phyloP scores from a whole-genome alignment of 768 basidiomycete genomes.

The Auriculariales sp. region DNA sequence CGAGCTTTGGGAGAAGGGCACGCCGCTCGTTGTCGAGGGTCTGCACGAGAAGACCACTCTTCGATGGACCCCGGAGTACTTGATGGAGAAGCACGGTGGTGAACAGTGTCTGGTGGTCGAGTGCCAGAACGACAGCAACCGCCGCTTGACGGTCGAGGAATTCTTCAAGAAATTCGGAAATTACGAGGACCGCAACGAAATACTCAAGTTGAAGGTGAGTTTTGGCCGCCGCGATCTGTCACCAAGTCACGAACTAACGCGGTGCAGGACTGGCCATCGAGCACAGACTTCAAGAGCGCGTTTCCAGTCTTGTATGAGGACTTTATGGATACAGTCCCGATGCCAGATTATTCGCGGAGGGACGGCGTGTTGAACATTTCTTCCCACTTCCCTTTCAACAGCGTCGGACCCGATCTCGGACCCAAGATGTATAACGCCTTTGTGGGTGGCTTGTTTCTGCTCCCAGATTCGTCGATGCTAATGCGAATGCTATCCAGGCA shows the following conservation, averaged over 20 bases:
- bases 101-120: slow-evolving; percentile 63
- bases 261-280: slow-evolving; percentile 83
- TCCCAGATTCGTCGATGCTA: background rate
- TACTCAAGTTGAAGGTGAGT: slow-evolving; percentile 64
- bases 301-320: slow-evolving; percentile 82
- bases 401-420: slow-evolving; percentile 67
- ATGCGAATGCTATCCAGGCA: slow-evolving; percentile 19
- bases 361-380: slow-evolving; percentile 84
- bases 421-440: slow-evolving; percentile 93
- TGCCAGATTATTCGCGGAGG: slow-evolving; percentile 78
- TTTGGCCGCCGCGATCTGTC: background rate
- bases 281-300: slow-evolving; percentile 65
- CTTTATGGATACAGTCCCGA: slow-evolving; percentile 69
- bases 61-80: slow-evolving; percentile 73
- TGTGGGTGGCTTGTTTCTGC: slow-evolving; percentile 11
- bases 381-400: slow-evolving; percentile 74
- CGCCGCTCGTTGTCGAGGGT: slow-evolving; percentile 65
- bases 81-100: slow-evolving; percentile 50
- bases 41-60: slow-evolving; percentile 46
- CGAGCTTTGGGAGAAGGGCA: slow-evolving; percentile 54
- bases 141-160: slow-evolving; percentile 47
- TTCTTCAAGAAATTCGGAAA: slow-evolving; percentile 74
- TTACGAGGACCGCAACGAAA: slow-evolving; percentile 39
- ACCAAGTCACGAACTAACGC: background rate
- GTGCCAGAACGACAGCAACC: slow-evolving; percentile 60